phyloP scores from a whole-genome alignment of 345 rosid genomes.

The Eucalyptus virginea region DNA sequence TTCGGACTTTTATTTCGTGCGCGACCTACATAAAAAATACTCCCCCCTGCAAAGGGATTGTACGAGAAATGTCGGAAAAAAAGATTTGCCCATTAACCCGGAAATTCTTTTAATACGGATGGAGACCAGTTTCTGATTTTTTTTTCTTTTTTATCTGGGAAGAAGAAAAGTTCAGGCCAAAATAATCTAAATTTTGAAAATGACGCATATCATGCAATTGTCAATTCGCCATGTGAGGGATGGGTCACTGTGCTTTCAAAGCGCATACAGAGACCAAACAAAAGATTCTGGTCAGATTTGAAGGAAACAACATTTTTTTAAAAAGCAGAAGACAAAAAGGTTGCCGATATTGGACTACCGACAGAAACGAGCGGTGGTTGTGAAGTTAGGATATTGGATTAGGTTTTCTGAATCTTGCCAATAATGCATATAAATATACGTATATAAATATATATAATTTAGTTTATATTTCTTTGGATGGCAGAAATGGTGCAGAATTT shows the following conservation, averaged over 20 bases:
- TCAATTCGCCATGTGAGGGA: neutral
- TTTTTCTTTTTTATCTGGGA: neutral
- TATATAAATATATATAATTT: neutral
- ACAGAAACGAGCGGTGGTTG: neutral
- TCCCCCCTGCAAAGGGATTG: too few relatives aligned
- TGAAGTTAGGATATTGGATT: neutral
- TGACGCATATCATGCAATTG: neutral
- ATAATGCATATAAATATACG: neutral
- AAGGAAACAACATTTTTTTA: neutral
- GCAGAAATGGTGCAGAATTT: neutral
- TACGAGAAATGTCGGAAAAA: neutral
- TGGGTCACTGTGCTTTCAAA: neutral
- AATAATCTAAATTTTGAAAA: neutral
- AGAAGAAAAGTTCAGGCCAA: neutral
- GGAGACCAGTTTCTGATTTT: neutral
- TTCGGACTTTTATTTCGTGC: neutral
- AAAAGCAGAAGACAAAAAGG: neutral
- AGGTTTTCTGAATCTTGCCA: neutral
- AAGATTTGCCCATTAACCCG: neutral
- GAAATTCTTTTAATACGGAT: neutral
- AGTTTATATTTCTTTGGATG: neutral
- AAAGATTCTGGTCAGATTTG: neutral
- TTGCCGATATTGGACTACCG: neutral
- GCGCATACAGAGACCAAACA: neutral
- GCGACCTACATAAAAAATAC: neutral